Evolutionary conservation across 306 rosid species (phyloP).

Genomic region (Glycyrrhiza uralensis): DNA sequence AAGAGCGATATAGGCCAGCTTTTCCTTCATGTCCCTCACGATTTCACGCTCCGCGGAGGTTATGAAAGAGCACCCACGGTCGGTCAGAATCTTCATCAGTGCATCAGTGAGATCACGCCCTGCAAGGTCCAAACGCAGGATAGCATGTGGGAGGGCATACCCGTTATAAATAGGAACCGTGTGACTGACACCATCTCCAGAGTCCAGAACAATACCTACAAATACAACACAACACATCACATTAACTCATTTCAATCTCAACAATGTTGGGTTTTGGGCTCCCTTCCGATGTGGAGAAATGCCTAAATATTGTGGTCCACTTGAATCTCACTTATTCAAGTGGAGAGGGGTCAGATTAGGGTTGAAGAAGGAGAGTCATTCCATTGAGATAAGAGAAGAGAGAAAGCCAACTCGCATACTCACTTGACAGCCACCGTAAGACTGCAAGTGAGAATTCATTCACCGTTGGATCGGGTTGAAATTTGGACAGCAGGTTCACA

Average conservation of each 20-base stretch:
- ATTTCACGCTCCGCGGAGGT: conserved; percentile 84
- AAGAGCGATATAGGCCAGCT: conserved; percentile 67
- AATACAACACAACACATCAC: conserved; percentile 4
- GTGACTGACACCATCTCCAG: conserved; percentile 53
- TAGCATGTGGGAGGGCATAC: conserved; percentile 51
- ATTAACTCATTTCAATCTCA: conserved; percentile 22
- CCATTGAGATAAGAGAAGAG: no score
- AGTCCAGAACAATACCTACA: conserved; percentile 52
- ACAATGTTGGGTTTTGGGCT: no score
- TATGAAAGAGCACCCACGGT: conserved; percentile 80
- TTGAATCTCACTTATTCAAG: no score
- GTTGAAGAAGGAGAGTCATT: no score
- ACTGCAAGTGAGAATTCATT: no score
- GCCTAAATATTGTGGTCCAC: no score
- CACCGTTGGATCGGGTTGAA: no score
- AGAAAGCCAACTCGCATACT: no score
- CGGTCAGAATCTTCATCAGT: conserved; percentile 74
- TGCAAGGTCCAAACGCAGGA: conserved; percentile 77
- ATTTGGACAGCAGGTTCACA: no score
- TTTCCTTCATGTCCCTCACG: conserved; percentile 69
- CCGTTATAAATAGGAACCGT: conserved; percentile 52
- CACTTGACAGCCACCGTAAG: no score
- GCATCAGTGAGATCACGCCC: conserved; percentile 85
- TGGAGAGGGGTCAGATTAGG: no score
- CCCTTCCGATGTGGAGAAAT: no score